A percentile compares a stretch with the other conserved stretches of the same genome.
phyloP scores from a whole-genome alignment of 176 grass and related monocot genomes.

The Poa annua region DNA sequence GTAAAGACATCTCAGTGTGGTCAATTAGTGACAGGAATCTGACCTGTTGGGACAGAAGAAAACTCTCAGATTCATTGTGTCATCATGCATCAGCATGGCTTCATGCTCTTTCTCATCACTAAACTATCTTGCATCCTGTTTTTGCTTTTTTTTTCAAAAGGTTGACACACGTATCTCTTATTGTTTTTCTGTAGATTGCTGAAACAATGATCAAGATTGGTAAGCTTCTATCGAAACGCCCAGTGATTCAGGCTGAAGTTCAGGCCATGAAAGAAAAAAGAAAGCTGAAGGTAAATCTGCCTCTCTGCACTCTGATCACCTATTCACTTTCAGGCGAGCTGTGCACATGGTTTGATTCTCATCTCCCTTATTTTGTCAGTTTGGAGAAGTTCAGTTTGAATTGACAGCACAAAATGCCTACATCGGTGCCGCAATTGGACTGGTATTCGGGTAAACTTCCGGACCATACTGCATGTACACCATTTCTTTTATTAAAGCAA shows the following conservation, averaged over 20 bases:
- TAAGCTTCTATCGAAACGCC: constrained; percentile 60
- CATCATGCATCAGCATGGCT: background rate
- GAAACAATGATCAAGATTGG: constrained; percentile 82
- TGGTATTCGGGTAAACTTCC: constrained; percentile 72
- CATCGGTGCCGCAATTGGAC: constrained; percentile 66
- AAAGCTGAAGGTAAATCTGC: constrained; percentile 65
- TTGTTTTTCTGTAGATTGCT: constrained; percentile 60
- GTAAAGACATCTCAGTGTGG: background rate
- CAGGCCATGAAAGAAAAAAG: constrained; percentile 63
- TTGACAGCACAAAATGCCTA: constrained; percentile 68
- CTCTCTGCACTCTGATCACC: constrained; percentile 20
- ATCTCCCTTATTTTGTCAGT: constrained; percentile 51
- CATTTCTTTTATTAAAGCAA: constrained; percentile 28
- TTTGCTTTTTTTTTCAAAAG: background rate
- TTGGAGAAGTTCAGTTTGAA: constrained; percentile 76
- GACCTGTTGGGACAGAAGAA: background rate
- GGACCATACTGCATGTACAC: background rate
- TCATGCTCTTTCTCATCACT: background rate
- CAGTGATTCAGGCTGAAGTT: constrained; percentile 55
- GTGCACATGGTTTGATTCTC: background rate
- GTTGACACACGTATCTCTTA: constrained; percentile 1
- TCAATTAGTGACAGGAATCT: background rate
- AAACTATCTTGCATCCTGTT: background rate
- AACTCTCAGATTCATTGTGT: background rate
- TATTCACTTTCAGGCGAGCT: background rate